These are phyloP conservation scores for Crepidotus variabilis DNA, from an alignment of 768 basidiomycete genomes.

Conservation along the genomic window DNA sequence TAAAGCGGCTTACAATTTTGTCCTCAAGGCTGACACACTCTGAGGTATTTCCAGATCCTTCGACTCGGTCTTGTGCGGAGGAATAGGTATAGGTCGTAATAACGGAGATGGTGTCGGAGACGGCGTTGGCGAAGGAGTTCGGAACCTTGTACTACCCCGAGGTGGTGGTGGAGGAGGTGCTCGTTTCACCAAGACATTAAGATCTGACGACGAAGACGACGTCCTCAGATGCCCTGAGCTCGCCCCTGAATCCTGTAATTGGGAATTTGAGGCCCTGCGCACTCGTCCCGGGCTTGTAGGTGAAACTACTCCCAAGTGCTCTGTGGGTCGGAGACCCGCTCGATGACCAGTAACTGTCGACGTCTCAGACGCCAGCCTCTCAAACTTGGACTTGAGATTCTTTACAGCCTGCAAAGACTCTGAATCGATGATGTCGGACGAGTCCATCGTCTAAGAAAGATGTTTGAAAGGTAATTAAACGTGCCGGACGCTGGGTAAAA, in stretches of 20 bases:
- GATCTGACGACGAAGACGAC: constrained; percentile 53
- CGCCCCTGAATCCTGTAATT: constrained; percentile 20
- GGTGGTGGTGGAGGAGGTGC: constrained; percentile 62
- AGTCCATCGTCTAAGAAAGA: constrained; percentile 2
- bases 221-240: constrained; percentile 33
- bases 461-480: constrained; percentile 1
- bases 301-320: constrained; percentile 22
- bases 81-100: constrained; percentile 46
- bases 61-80: constrained; percentile 7
- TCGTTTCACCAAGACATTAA: constrained; percentile 40
- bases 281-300: constrained; percentile 38
- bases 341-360: constrained; percentile 5
- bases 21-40: constrained; percentile 17
- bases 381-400: constrained; percentile 68
- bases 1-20: constrained; percentile 20
- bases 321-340: constrained; percentile 11
- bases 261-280: constrained; percentile 28
- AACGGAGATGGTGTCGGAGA: constrained; percentile 46
- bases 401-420: constrained; percentile 60
- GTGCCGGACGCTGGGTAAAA: constrained; percentile 8
- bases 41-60: constrained; percentile 10
- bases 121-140: constrained; percentile 34
- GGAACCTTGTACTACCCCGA: constrained; percentile 28
- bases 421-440: constrained; percentile 42
- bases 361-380: constrained; percentile 53